Evolutionary conservation across 352 stramenopile species (phyloP), one percentile per base, ranked within the genome.

Genomic region (Vaucheria bursata): DNA sequence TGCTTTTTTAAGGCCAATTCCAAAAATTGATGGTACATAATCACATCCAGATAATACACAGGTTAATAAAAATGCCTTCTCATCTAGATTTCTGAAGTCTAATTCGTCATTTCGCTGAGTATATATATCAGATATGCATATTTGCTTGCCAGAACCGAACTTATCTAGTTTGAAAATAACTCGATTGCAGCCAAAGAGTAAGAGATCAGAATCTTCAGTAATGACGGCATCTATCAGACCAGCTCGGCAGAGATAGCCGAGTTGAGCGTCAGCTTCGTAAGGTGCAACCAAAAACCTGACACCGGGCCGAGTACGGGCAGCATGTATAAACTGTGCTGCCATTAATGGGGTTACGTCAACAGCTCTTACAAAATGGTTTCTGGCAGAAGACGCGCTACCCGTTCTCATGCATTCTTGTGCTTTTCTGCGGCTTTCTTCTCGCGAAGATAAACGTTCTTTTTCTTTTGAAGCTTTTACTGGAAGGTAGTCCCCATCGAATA

Each of bases 241-340:
- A 66, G 84, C 86, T 5, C 88, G 88, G 31, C 88, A 91, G 18
- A 98, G 78, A 80, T 94, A 97, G 2, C 93, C 94, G 67, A 99
- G 84, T 84, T 99, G 94, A 32, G 94, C 94, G 78, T 99, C 95
- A 1, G 95, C 95, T 87, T 99, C 95, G 81, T 98, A 99, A 8
- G 95, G 95, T 5, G 95, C 94, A 0, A 99, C 93, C 33, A 98
- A 86, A 84, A 95, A 98, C 0, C 88, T 71, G 35, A 98, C 87
- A 59, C 64, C 45, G 0, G 25, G 40, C 31, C 53, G 2, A 34
- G 6, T 7, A 34, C 53, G 53, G 31, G 53, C 53, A 31, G 53
- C 77, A 71, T 73, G 64, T 18, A 82, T 82, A 34, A 82, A 38
- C 36, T 82, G 52, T 39, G 75, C 67, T 7, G 78, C 78, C 78